Conservation (phyloP, 2,329 filamentous ascomycete species). For the Cercospora beticola region DNA sequence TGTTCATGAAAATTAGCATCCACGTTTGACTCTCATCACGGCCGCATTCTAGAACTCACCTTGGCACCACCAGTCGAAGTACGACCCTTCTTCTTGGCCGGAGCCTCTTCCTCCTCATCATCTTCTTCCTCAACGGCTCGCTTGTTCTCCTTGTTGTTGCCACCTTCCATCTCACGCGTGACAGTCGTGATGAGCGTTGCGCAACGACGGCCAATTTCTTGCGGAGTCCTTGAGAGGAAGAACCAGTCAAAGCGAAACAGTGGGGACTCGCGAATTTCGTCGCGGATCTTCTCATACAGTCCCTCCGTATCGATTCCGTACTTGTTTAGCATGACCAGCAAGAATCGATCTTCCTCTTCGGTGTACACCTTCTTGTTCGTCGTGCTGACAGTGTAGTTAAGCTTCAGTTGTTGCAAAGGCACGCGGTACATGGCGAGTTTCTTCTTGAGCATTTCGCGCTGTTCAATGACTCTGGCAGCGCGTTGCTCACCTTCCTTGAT, state of each 20-base stretch:
- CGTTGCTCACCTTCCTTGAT: slow-evolving; percentile 94
- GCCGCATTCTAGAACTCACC: slow-evolving; percentile 53
- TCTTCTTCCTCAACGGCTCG: slow-evolving; percentile 78
- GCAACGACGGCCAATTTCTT: slow-evolving; percentile 88
- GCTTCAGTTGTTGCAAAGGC: slow-evolving; percentile 93
- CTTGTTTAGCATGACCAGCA: slow-evolving; percentile 89
- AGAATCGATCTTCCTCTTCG: slow-evolving; percentile 94
- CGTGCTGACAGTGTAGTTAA: slow-evolving; percentile 97
- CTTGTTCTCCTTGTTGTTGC: slow-evolving; percentile 58
- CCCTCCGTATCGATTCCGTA: slow-evolving; percentile 88
- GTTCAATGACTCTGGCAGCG: slow-evolving; percentile 82
- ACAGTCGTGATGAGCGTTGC: slow-evolving; percentile 93
- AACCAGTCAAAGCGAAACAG: slow-evolving; percentile 99
- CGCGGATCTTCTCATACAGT: slow-evolving; percentile 91
- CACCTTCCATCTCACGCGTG: slow-evolving; percentile 83
- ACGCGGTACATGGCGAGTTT: slow-evolving; percentile 98
- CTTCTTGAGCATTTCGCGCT: slow-evolving; percentile 87
- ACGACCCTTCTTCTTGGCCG: slow-evolving; percentile 94
- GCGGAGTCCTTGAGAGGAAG: slow-evolving; percentile 89
- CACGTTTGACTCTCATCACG: background rate
- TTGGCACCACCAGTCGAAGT: slow-evolving; percentile 64
- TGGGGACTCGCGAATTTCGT: slow-evolving; percentile 91
- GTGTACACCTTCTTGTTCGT: slow-evolving; percentile 99
- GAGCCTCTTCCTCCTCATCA: slow-evolving; percentile 71
- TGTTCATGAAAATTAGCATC: slow-evolving; percentile 42